Conservation (phyloP, 306 rosid species). For the Crotalaria pallida region DNA sequence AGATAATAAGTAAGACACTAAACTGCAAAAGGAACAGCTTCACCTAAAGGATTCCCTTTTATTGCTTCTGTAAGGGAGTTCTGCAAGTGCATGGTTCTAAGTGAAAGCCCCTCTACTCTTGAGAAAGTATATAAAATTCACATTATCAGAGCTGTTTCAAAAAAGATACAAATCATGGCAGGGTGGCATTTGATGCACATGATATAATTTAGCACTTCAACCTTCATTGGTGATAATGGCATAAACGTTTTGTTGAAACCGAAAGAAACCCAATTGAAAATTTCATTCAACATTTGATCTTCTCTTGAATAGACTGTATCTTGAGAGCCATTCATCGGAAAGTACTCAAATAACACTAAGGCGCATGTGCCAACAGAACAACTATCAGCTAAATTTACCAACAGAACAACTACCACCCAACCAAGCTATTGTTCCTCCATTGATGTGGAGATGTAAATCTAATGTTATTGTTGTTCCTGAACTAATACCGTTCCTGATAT, state of each 20-base stretch:
- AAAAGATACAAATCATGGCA: slow-evolving; percentile 20
- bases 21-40: too few species aligned
- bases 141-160: slow-evolving; percentile 17
- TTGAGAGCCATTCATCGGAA: too few species aligned
- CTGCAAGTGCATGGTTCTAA: too few species aligned
- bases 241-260: slow-evolving; percentile 31
- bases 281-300: slow-evolving; percentile 28
- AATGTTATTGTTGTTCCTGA: too few species aligned
- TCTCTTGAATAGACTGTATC: too few species aligned
- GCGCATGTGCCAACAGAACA: not conserved
- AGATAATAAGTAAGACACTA: too few species aligned
- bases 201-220: slow-evolving; percentile 21
- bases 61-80: not conserved
- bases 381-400: slow-evolving; percentile 69
- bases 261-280: slow-evolving; percentile 28
- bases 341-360: too few species aligned
- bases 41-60: not conserved
- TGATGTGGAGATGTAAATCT: too few species aligned
- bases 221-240: too few species aligned
- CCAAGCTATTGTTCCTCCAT: too few species aligned
- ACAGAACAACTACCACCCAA: too few species aligned
- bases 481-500: too few species aligned
- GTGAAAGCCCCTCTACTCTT: slow-evolving; percentile 21
- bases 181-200: slow-evolving; percentile 21
- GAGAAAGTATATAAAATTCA: slow-evolving; percentile 20